phyloP scores from a whole-genome alignment of 83 land plant species.

The Diphasiastrum complanatum region DNA sequence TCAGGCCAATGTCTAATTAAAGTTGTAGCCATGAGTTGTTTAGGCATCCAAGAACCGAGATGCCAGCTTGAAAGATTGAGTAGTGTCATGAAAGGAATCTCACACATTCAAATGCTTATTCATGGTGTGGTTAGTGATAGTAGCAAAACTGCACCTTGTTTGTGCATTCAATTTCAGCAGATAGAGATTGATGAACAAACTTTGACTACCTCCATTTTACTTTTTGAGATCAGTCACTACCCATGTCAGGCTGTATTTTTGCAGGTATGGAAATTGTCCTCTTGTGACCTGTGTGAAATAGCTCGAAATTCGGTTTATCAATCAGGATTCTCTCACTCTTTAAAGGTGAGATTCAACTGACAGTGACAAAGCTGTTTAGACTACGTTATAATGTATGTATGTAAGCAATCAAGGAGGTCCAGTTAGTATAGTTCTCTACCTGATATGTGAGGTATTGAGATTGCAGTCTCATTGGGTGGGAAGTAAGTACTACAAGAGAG shows the following conservation, averaged over 20 bases:
- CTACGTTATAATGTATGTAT: too few relatives aligned
- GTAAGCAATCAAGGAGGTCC: too few relatives aligned
- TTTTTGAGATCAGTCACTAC: neutral
- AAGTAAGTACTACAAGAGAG: constrained; percentile 60
- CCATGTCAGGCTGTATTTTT: neutral
- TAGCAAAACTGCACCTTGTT: too few relatives aligned
- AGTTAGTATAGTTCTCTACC: too few relatives aligned
- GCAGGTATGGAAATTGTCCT: constrained; percentile 87
- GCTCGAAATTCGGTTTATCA: constrained; percentile 89
- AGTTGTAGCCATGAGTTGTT: too few relatives aligned
- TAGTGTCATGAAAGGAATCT: too few relatives aligned
- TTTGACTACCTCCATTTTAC: neutral
- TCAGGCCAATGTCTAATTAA: too few relatives aligned
- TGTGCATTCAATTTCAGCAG: neutral
- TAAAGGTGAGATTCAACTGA: constrained; percentile 47
- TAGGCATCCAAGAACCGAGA: too few relatives aligned
- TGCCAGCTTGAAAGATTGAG: too few relatives aligned
- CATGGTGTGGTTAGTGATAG: too few relatives aligned
- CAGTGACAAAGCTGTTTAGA: neutral
- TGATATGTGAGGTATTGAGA: too few relatives aligned
- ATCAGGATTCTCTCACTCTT: constrained; percentile 83
- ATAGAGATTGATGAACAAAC: neutral
- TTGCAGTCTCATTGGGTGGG: constrained; percentile 81
- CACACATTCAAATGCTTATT: too few relatives aligned
- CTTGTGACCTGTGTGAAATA: constrained; percentile 89